phyloP scores from a whole-genome alignment of 2,329 filamentous ascomycete species.

The Myriosclerotinia duriaeana region DNA sequence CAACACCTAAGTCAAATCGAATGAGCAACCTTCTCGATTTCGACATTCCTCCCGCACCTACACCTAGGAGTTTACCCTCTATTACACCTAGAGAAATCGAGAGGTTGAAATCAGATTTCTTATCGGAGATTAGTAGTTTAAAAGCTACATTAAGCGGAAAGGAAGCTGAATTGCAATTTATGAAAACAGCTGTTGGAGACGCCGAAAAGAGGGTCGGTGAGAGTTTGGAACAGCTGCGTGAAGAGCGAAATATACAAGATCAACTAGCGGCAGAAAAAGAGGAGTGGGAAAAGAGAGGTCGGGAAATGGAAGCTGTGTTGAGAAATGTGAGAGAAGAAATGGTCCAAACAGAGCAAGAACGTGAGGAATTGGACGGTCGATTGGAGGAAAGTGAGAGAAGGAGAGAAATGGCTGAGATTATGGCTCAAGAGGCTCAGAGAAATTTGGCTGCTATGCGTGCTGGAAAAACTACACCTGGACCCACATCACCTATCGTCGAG shows the following conservation, averaged over 20 bases:
- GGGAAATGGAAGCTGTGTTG: slow-evolving; percentile 82
- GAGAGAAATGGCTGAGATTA: slow-evolving; percentile 70
- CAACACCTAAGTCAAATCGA: slow-evolving; percentile 35
- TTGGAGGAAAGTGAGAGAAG: slow-evolving; percentile 75
- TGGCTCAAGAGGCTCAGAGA: slow-evolving; percentile 73
- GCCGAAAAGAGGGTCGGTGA: slow-evolving; percentile 90
- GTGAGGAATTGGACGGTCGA: slow-evolving; percentile 73
- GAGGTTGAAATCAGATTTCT: slow-evolving; percentile 82
- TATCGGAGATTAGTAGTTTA: slow-evolving; percentile 92
- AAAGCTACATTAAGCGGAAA: slow-evolving; percentile 89
- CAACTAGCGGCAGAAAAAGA: slow-evolving; percentile 72
- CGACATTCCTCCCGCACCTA: slow-evolving; percentile 90
- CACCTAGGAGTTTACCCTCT: slow-evolving; percentile 84
- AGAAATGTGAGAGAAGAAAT: slow-evolving; percentile 81
- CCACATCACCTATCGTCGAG: slow-evolving; percentile 42
- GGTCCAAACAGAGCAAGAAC: slow-evolving; percentile 72
- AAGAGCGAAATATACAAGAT: slow-evolving; percentile 70
- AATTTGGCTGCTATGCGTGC: slow-evolving; percentile 73
- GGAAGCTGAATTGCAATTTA: slow-evolving; percentile 83
- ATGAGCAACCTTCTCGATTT: slow-evolving; percentile 79
- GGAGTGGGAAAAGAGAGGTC: slow-evolving; percentile 79
- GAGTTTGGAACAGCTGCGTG: slow-evolving; percentile 77
- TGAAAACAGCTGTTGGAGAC: slow-evolving; percentile 84
- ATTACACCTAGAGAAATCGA: slow-evolving; percentile 92
- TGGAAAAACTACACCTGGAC: slow-evolving; percentile 47